Evolutionary conservation across 352 stramenopile species (phyloP), one percentile per base, ranked within the genome.

Genomic region (Aphanomyces euteiches): DNA sequence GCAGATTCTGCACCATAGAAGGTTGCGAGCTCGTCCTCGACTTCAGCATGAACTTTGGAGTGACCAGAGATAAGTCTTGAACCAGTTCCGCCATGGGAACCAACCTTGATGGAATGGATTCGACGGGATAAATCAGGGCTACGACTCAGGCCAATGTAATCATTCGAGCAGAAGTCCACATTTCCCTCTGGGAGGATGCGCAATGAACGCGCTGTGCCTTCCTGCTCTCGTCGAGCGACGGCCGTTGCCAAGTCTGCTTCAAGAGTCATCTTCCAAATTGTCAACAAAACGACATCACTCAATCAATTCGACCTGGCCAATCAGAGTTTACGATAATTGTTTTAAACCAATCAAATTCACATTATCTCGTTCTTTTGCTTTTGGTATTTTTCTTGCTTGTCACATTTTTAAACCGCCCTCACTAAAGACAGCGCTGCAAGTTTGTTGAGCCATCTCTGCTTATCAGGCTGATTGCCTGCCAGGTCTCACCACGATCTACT

Each of bases 111-210:
- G 56, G 36, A 72, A 45, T 8, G 73, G 59, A 13, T 43, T 28
- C 98, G 80, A 72, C 78, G 50, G 17, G 61, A 40, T 36, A 98
- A 80, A 72, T 78, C 50, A 15, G 61, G 45, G 56, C 75, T 89
- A 12, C 89, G 85, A 15, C 96, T 92, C 47, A 99, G 82, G 17
- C 97, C 96, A 19, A 99, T 79, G 73, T 99, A 99, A 70, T 99
- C 97, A 74, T 99, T 99, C 61, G 90, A 98, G 70, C 85, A 96
- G 77, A 99, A 99, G 76, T 99, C 97, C 50, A 97, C 76, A 47
- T 75, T 80, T 10, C 71, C 50, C 10, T 72, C 59, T 13, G 73
- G 60, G 0, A 71, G 59, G 38, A 78, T 41, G 53, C 83, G 75
- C 7, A 93, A 73, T 13, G 67, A 68, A 15, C 85, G 82, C 56